Evolutionary conservation across 306 rosid genomes (phyloP), one percentile per base, ranked within the genome.

Genomic region (Heteromeles arbutifolia): DNA sequence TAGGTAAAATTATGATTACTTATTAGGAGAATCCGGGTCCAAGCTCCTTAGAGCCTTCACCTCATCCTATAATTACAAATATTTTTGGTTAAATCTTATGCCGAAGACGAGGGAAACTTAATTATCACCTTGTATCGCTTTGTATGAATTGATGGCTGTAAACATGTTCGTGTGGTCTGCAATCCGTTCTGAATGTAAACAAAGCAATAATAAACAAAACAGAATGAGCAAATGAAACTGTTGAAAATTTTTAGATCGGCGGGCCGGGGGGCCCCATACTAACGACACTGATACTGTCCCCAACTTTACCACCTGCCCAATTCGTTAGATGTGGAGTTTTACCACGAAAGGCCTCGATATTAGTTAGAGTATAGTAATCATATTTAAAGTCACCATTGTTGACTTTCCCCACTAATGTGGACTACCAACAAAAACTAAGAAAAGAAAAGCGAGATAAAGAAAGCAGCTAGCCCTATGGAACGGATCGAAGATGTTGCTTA

Each of bases 1-100:
- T 14, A 59, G 66, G 34, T 11, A 13, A 73, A 72, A 34, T 34
- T 34, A 6, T 34, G 39, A 65, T 22, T 37, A 14, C 10, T 64
- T 80, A 84, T 82, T 66, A 0, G 84, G 84, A 84, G 5, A 65
- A 84, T 29, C 56, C 84, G 65, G 21, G 74, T 77, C 87, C 84
- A 19, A 84, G 80, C 8, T 28, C 7, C 66, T 80, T 84, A 80
- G 1, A 18, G 4, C 11, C 22, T 37, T 25, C 56, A 84, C 77
- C 3, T 84, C 87, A 25, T 80, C 77, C 87, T 84, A 21, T 8
- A 56, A 64, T 28, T 54, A 8, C 56, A 73, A 59, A 57, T 44
- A 68, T 34, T 34, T 28, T 57, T 1, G 9, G 29, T 15, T 1
- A 34, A 25, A 39, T 34, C 19, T 11, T 64, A 56, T 59, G 28